Evolutionary conservation across 1,284 basidiomycete genomes (phyloP).

Genomic region (Cutaneotrichosporon dermatis): DNA sequence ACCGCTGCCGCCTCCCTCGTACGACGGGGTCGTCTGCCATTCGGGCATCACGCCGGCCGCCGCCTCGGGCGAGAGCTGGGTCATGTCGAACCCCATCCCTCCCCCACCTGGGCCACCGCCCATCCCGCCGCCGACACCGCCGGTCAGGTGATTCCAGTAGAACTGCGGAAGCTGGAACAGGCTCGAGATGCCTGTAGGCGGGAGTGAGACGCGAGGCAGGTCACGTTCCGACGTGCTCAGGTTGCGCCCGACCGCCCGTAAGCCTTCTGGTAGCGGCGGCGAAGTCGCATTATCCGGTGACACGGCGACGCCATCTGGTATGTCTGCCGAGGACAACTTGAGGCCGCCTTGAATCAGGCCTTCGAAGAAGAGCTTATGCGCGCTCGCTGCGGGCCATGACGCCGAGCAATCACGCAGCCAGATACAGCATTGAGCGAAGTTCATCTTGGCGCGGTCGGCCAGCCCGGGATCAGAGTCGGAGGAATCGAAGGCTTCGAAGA

Average conservation of each 20-base stretch:
- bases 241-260: conserved; percentile 22
- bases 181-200: conserved; percentile 7
- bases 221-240: conserved; percentile 6
- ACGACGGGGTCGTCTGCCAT: neutral
- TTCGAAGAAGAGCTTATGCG: conserved; percentile 45
- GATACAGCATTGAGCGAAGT: conserved; percentile 43
- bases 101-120: too few relatives aligned
- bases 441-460: conserved; percentile 31
- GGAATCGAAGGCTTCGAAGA: conserved; percentile 35
- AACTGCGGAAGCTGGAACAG: conserved; percentile 38
- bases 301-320: neutral
- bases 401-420: conserved; percentile 40
- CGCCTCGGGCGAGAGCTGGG: neutral
- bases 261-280: conserved; percentile 10
- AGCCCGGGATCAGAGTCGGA: conserved; percentile 19
- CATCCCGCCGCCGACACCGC: neutral
- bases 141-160: conserved; percentile 33
- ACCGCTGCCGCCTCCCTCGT: too few relatives aligned
- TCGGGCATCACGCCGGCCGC: neutral
- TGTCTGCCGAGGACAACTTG: conserved; percentile 11
- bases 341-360: conserved; percentile 41
- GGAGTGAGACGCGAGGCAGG: neutral
- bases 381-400: conserved; percentile 41
- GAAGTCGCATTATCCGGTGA: conserved; percentile 1
- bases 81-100: neutral